These are phyloP conservation scores for Ustilago loliicola DNA, from an alignment of 1,284 basidiomycete species.

Conservation along the genomic window DNA sequence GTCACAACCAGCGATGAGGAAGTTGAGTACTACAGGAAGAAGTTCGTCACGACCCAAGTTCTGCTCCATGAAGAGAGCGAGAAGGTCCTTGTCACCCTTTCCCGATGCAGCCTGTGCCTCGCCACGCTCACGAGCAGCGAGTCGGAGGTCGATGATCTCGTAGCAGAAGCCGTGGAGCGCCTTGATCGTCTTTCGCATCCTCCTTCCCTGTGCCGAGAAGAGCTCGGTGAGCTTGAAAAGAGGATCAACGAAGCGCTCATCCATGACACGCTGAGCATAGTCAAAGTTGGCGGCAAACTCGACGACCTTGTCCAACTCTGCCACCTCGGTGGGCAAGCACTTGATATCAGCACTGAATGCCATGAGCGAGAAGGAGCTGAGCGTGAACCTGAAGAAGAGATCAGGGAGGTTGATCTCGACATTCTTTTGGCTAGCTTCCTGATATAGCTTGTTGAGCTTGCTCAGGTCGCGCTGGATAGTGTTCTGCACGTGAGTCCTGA, in stretches of 20 bases:
- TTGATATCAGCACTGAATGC: slow-evolving; percentile 52
- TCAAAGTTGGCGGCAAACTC: slow-evolving; percentile 69
- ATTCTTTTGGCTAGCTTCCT: slow-evolving; percentile 17
- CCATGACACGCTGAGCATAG: slow-evolving; percentile 64
- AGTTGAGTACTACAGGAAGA: slow-evolving; percentile 62
- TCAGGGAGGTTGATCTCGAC: slow-evolving; percentile 53
- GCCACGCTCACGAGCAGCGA: slow-evolving; percentile 36
- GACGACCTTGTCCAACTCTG: slow-evolving; percentile 56
- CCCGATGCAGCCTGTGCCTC: slow-evolving; percentile 39
- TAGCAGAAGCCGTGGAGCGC: slow-evolving; percentile 47
- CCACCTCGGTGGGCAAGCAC: slow-evolving; percentile 46
- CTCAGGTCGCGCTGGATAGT: slow-evolving; percentile 46
- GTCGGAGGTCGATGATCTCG: slow-evolving; percentile 55
- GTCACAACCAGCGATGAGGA: slow-evolving; percentile 60
- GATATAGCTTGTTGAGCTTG: slow-evolving; percentile 37
- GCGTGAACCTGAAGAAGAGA: slow-evolving; percentile 60
- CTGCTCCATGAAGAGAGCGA: slow-evolving; percentile 73
- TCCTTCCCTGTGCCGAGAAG: slow-evolving; percentile 38
- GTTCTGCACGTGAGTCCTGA: slow-evolving; percentile 51
- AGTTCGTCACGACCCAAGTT: slow-evolving; percentile 62
- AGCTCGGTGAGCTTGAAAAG: slow-evolving; percentile 51
- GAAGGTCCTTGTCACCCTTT: slow-evolving; percentile 61
- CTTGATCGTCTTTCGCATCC: slow-evolving; percentile 52
- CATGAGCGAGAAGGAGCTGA: slow-evolving; percentile 61
- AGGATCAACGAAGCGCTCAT: slow-evolving; percentile 56